Evolutionary conservation across 352 stramenopile genomes (phyloP), one percentile per base, ranked within the genome.

Genomic region (Pythium guiyangense): DNA sequence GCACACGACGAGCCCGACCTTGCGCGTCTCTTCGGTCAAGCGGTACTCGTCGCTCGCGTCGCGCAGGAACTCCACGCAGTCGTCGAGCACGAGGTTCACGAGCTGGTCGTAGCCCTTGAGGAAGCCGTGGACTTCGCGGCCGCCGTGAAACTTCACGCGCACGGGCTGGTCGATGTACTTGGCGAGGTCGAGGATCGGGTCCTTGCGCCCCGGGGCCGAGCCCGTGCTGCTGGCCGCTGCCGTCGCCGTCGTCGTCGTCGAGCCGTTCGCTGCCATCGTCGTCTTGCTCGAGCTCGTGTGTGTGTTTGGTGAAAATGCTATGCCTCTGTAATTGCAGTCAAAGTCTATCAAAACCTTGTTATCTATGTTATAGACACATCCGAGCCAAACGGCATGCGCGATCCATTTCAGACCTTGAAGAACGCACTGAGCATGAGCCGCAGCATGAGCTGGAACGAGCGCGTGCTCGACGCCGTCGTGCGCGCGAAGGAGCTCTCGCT

Each of bases 61-160:
- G 74, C 94, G 84, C 63, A 99, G 48, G 66, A 94, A 98, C 79
- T 99, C 96, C 56, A 98, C 75, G 64, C 90, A 96, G 66, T 99
- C 92, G 63, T 99, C 96, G 51, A 99, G 82, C 47, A 98, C 96
- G 43, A 99, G 81, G 82, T 99, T 99, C 40, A 98, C 92, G 37
- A 99, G 74, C 66, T 98, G 90, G 71, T 99, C 96, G 75, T 98
- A 99, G 56, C 96, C 96, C 68, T 97, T 96, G 43, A 99, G 76
- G 45, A 88, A 84, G 56, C 96, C 96, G 56, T 86, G 77, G 17
- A 98, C 77, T 70, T 98, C 93, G 56, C 94, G 74, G 0, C 96
- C 96, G 27, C 94, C 96, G 39, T 97, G 77, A 59, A 97, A 98
- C 73, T 98, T 97, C 46, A 98, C 93, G 55, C 90, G 91, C 43